phyloP scores from a whole-genome alignment of 306 rosid species.

The Glycyrrhiza uralensis region DNA sequence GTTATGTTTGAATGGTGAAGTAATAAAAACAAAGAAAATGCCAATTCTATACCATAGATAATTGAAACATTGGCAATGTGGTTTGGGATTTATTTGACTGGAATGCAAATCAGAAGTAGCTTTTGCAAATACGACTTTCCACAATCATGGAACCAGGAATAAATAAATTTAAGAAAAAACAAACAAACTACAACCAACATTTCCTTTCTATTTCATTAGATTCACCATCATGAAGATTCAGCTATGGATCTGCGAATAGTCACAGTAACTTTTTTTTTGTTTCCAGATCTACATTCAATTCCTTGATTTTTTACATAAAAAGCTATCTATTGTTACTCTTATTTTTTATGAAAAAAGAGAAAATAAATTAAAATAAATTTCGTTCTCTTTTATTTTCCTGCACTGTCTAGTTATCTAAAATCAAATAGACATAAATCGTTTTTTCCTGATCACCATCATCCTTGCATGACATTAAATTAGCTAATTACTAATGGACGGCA shows the following conservation, averaged over 20 bases:
- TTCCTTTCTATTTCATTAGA: background rate
- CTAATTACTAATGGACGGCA: background rate
- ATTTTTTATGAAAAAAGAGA: no score
- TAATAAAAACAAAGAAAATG: background rate
- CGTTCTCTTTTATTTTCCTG: no score
- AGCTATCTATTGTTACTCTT: background rate
- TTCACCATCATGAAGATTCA: background rate
- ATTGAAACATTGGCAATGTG: background rate
- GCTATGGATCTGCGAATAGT: background rate
- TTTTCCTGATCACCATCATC: background rate
- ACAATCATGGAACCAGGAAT: background rate
- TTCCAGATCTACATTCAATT: constrained; percentile 27
- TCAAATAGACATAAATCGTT: background rate
- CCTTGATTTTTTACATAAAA: background rate
- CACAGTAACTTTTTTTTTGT: background rate
- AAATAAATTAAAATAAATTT: no score
- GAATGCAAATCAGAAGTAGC: background rate
- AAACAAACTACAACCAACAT: background rate
- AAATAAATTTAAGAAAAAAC: background rate
- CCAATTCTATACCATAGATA: background rate
- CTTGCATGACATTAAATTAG: background rate
- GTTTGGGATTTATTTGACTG: background rate
- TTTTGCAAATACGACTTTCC: background rate
- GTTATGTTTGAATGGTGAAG: background rate
- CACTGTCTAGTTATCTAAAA: background rate